A percentile compares a stretch with the other conserved stretches of the same genome.
Conservation (phyloP, 345 rosid genomes). For the Citrus glauca region DNA sequence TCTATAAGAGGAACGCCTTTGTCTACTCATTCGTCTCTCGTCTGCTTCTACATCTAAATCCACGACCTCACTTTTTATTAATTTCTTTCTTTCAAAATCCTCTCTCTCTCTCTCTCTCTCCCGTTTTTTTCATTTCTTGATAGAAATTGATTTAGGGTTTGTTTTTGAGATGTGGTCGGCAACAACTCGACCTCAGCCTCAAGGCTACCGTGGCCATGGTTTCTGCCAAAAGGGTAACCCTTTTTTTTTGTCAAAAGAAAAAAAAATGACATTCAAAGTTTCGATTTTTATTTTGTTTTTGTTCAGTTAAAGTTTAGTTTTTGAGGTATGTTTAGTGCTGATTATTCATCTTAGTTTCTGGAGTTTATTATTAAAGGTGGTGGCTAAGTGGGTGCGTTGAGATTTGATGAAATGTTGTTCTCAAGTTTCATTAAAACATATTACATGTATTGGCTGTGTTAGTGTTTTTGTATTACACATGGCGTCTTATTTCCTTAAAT, state of each 20-base stretch:
- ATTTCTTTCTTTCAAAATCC: neutral
- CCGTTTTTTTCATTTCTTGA: neutral
- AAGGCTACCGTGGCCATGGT: slow-evolving; percentile 15
- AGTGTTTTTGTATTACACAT: no score
- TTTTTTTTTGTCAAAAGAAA: neutral
- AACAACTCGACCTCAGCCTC: neutral
- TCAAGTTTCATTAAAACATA: no score
- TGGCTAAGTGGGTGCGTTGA: neutral
- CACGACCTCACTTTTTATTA: slow-evolving; percentile 2
- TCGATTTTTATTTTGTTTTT: neutral
- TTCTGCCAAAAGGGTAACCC: slow-evolving; percentile 16
- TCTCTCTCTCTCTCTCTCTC: neutral
- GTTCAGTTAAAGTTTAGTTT: neutral
- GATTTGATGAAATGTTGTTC: neutral
- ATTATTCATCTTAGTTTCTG: neutral
- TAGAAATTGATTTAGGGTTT: slow-evolving; percentile 17
- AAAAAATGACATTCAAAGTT: neutral
- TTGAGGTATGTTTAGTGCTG: neutral
- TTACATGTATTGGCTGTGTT: neutral
- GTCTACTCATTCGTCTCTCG: neutral
- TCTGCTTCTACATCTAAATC: neutral
- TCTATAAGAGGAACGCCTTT: neutral
- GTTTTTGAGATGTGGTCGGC: slow-evolving; percentile 13
- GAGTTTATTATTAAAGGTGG: neutral
- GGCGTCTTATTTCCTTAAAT: neutral